Evolutionary conservation across 116 monocot genomes (phyloP), one percentile per base, ranked within the genome.

Genomic region (Trichopus zeylanicus): DNA sequence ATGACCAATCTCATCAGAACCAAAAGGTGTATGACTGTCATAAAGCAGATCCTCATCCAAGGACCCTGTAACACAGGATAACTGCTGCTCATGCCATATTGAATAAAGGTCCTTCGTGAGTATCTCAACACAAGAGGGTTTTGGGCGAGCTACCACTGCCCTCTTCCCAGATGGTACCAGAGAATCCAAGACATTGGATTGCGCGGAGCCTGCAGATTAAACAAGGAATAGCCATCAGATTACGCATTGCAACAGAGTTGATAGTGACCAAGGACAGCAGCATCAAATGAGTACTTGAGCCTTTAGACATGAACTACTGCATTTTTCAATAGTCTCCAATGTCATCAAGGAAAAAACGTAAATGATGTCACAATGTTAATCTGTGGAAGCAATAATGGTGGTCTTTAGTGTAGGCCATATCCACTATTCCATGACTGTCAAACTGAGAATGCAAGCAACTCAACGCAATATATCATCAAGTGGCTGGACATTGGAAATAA

Each of bases 191-290:
- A 66, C 61, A 65, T 73, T 72, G 13, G 76, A 84, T 34, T 84
- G 80, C 48, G 67, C 74, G 24, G 93, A 85, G 56, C 81, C 89
- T 85, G 72, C 42, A 1, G 18, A n/a, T 16, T 70, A 83, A 57
- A 33, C 57, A 33, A 12, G 24, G 23, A 28, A 29, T 11, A 26
- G 2, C 10, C 9, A 51, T 22, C 3, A 20, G 23, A 18, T 2
- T 4, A 27, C 27, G 28, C 2, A 53, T 1, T 53, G 24, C 15
- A 28, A 53, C 25, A 26, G 25, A 24, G 7, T 9, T 52, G 52
- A 27, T 26, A 52, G 10, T 49, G 0, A n/a, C n/a, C n/a, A n/a
- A n/a, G n/a, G n/a, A n/a, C n/a, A n/a, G n/a, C n/a, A n/a, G n/a
- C n/a, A n/a, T n/a, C n/a, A n/a, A n/a, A n/a, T n/a, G n/a, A n/a